Evolutionary conservation across 2,329 filamentous ascomycete species (phyloP).

Genomic region (Calonectria ilicicola): DNA sequence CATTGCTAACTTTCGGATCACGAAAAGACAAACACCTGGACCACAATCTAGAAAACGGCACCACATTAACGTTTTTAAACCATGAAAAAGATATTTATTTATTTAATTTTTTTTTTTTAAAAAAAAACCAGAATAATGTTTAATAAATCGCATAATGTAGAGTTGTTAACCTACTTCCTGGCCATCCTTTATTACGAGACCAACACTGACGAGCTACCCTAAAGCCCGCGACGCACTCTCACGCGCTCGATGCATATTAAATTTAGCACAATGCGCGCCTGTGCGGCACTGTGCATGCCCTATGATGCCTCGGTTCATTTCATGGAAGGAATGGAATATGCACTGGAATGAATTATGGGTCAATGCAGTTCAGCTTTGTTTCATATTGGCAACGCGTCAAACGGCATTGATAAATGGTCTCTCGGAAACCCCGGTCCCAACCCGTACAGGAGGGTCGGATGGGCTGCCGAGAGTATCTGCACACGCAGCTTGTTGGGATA

Average conservation of each 20-base stretch:
- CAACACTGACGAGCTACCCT: background rate
- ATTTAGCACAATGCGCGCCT: background rate
- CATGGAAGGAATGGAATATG: background rate
- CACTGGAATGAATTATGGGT: background rate
- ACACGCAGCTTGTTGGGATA: background rate
- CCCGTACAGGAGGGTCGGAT: background rate
- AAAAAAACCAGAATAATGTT: no score
- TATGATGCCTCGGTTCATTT: background rate
- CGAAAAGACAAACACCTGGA: no score
- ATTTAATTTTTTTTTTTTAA: no score
- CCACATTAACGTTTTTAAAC: no score
- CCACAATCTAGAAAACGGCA: no score
- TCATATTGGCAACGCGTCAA: background rate
- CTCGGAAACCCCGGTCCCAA: background rate
- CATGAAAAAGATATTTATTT: no score
- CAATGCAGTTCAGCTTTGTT: background rate
- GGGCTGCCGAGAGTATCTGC: background rate
- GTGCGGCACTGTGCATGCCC: background rate
- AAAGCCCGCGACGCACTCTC: no score
- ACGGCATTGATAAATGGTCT: background rate
- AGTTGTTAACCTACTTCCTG: no score
- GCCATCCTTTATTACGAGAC: background rate
- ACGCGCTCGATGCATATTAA: background rate
- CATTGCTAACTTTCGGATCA: no score
- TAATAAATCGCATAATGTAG: no score